Base-by-base conservation (phyloP, 2,329 filamentous ascomycete species). In the Aspergillus sp. region DNA sequence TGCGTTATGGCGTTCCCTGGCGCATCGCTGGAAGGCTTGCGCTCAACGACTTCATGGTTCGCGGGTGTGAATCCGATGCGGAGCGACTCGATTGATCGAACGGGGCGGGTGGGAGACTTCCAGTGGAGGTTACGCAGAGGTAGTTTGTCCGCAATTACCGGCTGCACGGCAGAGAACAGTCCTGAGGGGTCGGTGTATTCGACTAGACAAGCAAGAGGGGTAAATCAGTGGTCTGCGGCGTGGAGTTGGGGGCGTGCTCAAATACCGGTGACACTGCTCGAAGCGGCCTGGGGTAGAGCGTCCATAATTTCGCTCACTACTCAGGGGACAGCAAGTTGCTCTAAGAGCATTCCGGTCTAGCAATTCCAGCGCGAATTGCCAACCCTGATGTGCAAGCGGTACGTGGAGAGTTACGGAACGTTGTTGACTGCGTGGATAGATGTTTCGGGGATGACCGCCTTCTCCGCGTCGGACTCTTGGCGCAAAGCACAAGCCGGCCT, bases 141-240 rank as follows among this genome's bases (percentile, higher is more conserved):
- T 0, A 98, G 84, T 58, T 91, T 90, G 47, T 90, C 84, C 46
- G 91, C 83, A 61, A 99, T 83, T 61, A 93, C 88, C 3, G 91
- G 87, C 11, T 90, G 89, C 48, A 98, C 82, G 56, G 94, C 85
- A 62, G 91, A 88, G 79, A 94, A 98, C 66, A 98, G 86, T 71
- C 91, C 89, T 74, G 92, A 91, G 57, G 95, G 94, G 80, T 99
- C 95, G 81, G 91, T 92, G 81, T 97, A 99, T 83, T 98, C 93
- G 81, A 97, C 93, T 96, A 52, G 28, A 59, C 48, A 47, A 17
- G 54, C 4, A 59, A 50, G 17, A 55, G 71, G 67, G 69, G 68
- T 28, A 28, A 38, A 72, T 64, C 59, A 52, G 43, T 49, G 51
- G 55, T n/a, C 49, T 51, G 25, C 19, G 31, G 34, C 13, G 2